A percentile compares a stretch with the other conserved stretches of the same genome.
phyloP scores from a whole-genome alignment of 768 basidiomycete species.

The Phaffia australis region DNA sequence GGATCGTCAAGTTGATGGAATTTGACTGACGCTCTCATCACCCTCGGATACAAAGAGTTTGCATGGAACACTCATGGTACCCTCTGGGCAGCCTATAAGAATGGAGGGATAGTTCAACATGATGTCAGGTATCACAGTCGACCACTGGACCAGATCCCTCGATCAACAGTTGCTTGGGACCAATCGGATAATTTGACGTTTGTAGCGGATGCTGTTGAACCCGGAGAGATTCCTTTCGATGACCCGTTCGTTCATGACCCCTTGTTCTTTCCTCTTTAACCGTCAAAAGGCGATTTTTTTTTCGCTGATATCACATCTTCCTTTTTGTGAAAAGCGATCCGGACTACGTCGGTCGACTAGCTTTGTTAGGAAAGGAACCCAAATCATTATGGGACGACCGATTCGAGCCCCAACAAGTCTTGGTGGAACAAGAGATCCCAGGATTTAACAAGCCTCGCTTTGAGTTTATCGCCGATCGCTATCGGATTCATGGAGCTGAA shows the following conservation, averaged over 20 bases:
- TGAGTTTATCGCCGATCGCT: conserved; percentile 52
- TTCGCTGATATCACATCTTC: neutral
- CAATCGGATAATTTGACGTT: conserved; percentile 55
- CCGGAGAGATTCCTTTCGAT: conserved; percentile 66
- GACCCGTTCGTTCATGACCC: conserved; percentile 51
- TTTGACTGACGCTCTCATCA: neutral
- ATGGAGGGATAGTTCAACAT: conserved; percentile 66
- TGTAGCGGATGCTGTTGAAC: conserved; percentile 47
- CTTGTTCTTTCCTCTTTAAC: no score
- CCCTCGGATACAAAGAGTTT: conserved; percentile 45
- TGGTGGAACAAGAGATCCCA: conserved; percentile 47
- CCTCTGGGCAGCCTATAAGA: conserved; percentile 61
- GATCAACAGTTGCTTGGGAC: conserved; percentile 57
- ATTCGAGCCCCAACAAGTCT: conserved; percentile 48
- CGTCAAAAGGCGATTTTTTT: neutral
- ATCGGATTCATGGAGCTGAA: conserved; percentile 45
- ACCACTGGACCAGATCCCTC: conserved; percentile 58
- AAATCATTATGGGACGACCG: conserved; percentile 55
- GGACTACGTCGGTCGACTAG: conserved; percentile 4
- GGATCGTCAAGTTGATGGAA: neutral
- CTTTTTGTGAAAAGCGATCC: neutral
- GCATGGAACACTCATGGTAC: conserved; percentile 60
- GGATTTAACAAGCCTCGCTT: conserved; percentile 48
- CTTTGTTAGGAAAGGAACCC: conserved; percentile 31
- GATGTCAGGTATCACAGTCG: conserved; percentile 57